A percentile compares a stretch with the other conserved stretches of the same genome.
phyloP scores from a whole-genome alignment of 208 protist genomes.

The Giardia muris region DNA sequence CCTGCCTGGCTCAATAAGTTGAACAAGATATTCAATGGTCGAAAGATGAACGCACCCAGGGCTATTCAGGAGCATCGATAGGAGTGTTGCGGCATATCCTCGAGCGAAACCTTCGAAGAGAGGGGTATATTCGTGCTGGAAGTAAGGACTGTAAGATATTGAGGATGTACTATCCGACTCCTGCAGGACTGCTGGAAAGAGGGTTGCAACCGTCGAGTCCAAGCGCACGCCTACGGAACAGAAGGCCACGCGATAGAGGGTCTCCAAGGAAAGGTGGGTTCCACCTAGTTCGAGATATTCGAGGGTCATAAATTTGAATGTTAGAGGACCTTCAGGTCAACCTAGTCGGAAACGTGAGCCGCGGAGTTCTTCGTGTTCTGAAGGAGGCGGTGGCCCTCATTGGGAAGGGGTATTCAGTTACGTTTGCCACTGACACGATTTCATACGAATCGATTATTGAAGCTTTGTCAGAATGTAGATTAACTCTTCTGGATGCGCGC shows the following conservation, averaged over 20 bases:
- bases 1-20: background rate
- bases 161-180: background rate
- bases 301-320: background rate
- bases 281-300: background rate
- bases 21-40: background rate
- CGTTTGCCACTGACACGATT: background rate
- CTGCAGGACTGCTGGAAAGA: background rate
- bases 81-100: background rate
- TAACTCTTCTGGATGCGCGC: background rate
- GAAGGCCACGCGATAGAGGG: background rate
- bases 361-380: background rate
- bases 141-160: no score
- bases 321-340: background rate
- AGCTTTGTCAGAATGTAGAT: background rate
- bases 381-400: background rate
- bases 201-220: background rate
- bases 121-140: background rate
- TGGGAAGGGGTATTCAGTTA: background rate
- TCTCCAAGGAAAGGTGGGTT: background rate
- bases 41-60: background rate
- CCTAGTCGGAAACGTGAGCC: background rate
- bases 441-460: background rate
- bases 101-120: background rate
- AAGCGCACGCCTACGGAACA: background rate
- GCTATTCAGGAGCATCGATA: background rate